Evolutionary conservation across 352 stramenopile species (phyloP).

Genomic region (Pythium brassicae): DNA sequence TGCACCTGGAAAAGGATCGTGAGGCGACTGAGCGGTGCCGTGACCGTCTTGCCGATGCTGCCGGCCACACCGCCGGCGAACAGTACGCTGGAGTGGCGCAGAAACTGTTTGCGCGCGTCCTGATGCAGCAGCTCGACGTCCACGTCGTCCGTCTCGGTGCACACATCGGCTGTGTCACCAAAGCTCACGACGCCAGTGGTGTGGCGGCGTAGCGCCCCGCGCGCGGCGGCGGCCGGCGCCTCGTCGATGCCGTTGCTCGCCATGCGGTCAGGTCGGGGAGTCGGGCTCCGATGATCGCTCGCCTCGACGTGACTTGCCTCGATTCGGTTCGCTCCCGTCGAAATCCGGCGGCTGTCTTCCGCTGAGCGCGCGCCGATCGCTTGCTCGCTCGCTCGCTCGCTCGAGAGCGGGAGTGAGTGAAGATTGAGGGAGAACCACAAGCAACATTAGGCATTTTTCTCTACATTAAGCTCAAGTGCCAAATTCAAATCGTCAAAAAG

Average conservation of each 20-base stretch:
- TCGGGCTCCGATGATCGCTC: too few species aligned
- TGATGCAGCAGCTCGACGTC: constrained; percentile 70
- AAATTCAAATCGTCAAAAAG: too few species aligned
- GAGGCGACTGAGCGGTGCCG: constrained; percentile 91
- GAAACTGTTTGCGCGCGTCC: constrained; percentile 63
- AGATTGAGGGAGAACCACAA: not conserved
- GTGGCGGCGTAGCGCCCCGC: constrained; percentile 62
- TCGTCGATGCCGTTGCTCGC: constrained; percentile 12
- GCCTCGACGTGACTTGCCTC: not conserved
- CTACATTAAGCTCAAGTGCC: too few species aligned
- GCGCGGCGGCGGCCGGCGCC: constrained; percentile 19
- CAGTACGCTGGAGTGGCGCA: constrained; percentile 75
- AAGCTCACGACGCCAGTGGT: constrained; percentile 82
- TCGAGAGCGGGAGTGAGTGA: not conserved
- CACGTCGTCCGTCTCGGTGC: constrained; percentile 77
- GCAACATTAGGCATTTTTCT: too few species aligned
- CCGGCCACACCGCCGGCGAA: constrained; percentile 91
- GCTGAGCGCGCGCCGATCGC: not conserved
- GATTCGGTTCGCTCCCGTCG: not conserved
- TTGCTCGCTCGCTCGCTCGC: constrained; percentile 1
- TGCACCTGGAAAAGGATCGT: constrained; percentile 97
- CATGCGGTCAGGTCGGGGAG: constrained; percentile 1
- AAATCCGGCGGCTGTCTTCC: constrained; percentile 6
- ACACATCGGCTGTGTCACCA: constrained; percentile 69
- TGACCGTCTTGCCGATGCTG: constrained; percentile 94